Evolutionary conservation across 768 basidiomycete species (phyloP), one percentile per base, ranked within the genome.

Genomic region (Termitomyces heimii): DNA sequence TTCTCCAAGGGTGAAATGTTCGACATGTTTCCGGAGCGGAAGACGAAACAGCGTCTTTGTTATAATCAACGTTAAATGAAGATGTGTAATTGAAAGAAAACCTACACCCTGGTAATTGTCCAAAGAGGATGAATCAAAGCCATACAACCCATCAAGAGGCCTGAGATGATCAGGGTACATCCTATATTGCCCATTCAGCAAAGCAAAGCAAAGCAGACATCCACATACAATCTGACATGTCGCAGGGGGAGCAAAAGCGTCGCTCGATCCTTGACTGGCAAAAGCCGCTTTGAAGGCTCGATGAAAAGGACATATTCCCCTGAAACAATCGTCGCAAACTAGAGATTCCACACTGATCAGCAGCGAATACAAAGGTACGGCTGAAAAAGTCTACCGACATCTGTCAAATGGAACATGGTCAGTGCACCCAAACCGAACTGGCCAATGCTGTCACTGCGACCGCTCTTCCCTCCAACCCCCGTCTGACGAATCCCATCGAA

Each of bases 381-480:
- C 43, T 35, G 12, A 24, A 40, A 14, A 40, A 39, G 26, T 13
- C 12, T n/a, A 49, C 70, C 51, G 50, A 81, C 81, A 66, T 82
- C 80, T 0, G 77, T 74, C 52, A 82, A 74, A 59, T 81, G 78
- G 56, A 77, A 83, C 73, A 82, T 77, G 0, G 79, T 76, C 4
- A 82, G 67, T 14, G 76, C 77, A 7, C 82, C 82, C 8, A 77
- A 67, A 5, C 82, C 82, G 65, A 81, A 82, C 53, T 75, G 74
- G 0, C 82, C 82, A 39, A 82, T 82, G 1, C 73, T 75, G 54
- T 73, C 73, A 0, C 51, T 57, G 22, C 63, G 63, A 1, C 60
- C 68, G 16, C 62, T 59, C 58, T 83, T 82, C 0, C 78, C 76
- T 3, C 81, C 81, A 18, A 72, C 63, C 2, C 78, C 77, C 2